A percentile compares a stretch with the other conserved stretches of the same genome.
phyloP scores from a whole-genome alignment of 257 asterid species.

The Datura wrightii region DNA sequence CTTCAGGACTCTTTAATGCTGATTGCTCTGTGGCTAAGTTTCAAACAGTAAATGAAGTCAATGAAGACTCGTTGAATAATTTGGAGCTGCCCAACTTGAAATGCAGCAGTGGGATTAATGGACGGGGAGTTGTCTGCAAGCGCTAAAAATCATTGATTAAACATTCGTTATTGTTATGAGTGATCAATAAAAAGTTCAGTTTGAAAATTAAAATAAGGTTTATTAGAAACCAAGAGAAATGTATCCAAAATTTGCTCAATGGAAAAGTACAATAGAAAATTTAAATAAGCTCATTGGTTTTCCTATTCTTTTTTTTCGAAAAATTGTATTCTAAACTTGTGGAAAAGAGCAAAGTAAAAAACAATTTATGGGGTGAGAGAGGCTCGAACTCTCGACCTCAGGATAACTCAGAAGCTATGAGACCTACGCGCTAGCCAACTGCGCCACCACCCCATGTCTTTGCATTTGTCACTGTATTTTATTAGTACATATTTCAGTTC shows the following conservation, averaged over 20 bases:
- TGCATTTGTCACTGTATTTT: too few species aligned
- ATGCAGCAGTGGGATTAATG: conserved; percentile 49
- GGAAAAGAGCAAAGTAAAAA: too few species aligned
- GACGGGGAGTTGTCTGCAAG: conserved; percentile 56
- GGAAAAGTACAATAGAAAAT: not conserved
- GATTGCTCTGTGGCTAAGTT: conserved; percentile 36
- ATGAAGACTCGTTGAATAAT: not conserved
- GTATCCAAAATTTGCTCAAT: not conserved
- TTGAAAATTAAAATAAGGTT: not conserved
- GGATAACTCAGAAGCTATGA: conserved; percentile 59
- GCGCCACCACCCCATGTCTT: conserved; percentile 97
- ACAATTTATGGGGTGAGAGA: not conserved
- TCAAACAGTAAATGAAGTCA: conserved; percentile 10
- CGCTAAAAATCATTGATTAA: conserved; percentile 27
- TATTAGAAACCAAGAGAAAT: not conserved
- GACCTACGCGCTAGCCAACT: conserved; percentile 99
- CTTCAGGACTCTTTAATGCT: conserved; percentile 44
- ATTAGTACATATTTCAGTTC: too few species aligned
- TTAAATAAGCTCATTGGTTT: not conserved
- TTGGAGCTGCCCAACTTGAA: conserved; percentile 48
- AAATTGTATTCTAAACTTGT: not conserved
- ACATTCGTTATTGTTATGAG: not conserved
- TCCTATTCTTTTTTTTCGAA: not conserved
- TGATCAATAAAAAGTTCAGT: not conserved
- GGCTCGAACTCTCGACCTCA: conserved; percentile 31